Percentiles rank a stretch among this genome's conserved stretches.
Conservation (phyloP, 306 rosid genomes). For the Quercus rubra region DNA sequence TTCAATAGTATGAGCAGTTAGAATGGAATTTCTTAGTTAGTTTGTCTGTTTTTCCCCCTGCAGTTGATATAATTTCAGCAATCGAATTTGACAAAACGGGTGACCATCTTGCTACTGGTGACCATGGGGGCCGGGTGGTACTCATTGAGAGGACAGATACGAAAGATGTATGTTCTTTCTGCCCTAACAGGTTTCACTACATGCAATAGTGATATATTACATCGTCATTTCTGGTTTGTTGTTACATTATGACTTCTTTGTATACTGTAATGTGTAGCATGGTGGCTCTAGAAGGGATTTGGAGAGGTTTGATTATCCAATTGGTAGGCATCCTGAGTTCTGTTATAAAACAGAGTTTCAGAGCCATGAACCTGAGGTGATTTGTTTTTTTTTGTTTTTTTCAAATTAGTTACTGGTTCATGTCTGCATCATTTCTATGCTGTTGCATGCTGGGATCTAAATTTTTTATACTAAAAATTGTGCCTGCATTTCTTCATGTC, state of each 20-base stretch:
- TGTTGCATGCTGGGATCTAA: conserved; percentile 7
- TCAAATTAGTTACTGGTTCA: not conserved
- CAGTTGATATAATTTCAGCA: too few species aligned
- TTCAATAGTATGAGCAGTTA: too few species aligned
- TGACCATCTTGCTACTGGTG: too few species aligned
- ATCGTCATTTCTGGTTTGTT: too few species aligned
- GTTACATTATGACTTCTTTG: not conserved
- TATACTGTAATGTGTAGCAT: conserved; percentile 44
- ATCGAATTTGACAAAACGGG: too few species aligned
- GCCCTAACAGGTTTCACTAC: too few species aligned
- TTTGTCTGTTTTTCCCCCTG: too few species aligned
- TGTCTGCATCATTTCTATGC: not conserved
- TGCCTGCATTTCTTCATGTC: conserved; percentile 31
- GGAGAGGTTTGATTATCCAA: conserved; percentile 78
- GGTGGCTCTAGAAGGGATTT: conserved; percentile 80
- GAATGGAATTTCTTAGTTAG: too few species aligned
- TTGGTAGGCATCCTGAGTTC: conserved; percentile 91
- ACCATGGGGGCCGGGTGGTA: too few species aligned
- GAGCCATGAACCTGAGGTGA: conserved; percentile 98
- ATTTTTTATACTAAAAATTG: conserved; percentile 9
- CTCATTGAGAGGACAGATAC: too few species aligned
- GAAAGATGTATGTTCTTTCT: too few species aligned
- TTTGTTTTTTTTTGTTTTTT: conserved; percentile 6
- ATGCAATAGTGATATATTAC: too few species aligned
- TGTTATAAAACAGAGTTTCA: conserved; percentile 99